Evolutionary conservation across 2,329 filamentous ascomycete species (phyloP).

Genomic region (Cordyceps fumosorosea): DNA sequence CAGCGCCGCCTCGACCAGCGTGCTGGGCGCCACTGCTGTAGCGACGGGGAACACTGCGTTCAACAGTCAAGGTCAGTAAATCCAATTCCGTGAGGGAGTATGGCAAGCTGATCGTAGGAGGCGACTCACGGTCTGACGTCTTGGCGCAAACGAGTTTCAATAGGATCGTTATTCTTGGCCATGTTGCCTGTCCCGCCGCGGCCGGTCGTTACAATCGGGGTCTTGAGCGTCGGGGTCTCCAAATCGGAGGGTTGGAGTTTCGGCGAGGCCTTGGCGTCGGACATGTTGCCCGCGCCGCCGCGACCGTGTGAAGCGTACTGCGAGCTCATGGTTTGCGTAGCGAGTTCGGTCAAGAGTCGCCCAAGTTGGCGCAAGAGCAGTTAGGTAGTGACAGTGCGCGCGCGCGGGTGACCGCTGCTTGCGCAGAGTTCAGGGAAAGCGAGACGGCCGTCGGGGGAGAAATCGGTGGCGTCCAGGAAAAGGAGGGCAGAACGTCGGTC

Average conservation of each 20-base stretch:
- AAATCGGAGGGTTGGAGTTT: slow-evolving; percentile 57
- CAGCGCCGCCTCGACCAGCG: slow-evolving; percentile 68
- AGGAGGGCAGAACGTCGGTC: background rate
- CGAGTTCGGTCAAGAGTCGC: background rate
- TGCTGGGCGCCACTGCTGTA: slow-evolving; percentile 54
- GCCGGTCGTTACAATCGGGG: slow-evolving; percentile 78
- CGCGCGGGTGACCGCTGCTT: background rate
- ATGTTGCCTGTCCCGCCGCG: slow-evolving; percentile 87
- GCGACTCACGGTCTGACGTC: slow-evolving; percentile 66
- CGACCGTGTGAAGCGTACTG: slow-evolving; percentile 61
- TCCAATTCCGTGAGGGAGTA: background rate
- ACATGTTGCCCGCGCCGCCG: slow-evolving; percentile 73
- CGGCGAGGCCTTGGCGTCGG: slow-evolving; percentile 40
- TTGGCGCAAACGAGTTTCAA: slow-evolving; percentile 70
- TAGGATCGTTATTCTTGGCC: slow-evolving; percentile 63
- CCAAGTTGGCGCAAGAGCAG: background rate
- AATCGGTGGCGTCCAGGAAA: background rate
- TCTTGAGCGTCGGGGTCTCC: slow-evolving; percentile 76
- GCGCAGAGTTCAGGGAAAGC: background rate
- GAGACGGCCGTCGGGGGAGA: background rate
- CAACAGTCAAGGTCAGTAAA: slow-evolving; percentile 13
- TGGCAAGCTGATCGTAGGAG: slow-evolving; percentile 17
- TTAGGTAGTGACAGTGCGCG: background rate
- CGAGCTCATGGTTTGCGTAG: slow-evolving; percentile 29
- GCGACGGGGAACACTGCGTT: slow-evolving; percentile 45